These are phyloP conservation scores for Leccinellum rugosiceps DNA, from an alignment of 768 basidiomycete species.

Conservation along the genomic window DNA sequence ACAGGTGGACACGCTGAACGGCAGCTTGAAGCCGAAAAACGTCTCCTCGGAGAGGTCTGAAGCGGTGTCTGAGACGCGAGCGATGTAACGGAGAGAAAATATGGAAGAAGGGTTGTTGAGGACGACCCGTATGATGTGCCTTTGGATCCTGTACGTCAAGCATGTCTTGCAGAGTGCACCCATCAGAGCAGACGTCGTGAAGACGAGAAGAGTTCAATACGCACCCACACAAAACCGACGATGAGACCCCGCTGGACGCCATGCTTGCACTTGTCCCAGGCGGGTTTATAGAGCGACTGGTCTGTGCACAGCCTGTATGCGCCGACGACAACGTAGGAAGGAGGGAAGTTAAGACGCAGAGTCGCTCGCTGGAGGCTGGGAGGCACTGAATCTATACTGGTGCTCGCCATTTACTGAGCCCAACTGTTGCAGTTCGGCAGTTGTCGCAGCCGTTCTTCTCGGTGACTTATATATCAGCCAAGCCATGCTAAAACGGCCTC, in stretches of 20 bases:
- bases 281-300: constrained; percentile 60
- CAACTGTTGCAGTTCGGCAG: no score
- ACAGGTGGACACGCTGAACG: constrained; percentile 74
- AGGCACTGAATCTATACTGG: constrained; percentile 35
- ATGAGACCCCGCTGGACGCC: constrained; percentile 65
- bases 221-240: constrained; percentile 71
- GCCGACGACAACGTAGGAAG: constrained; percentile 82
- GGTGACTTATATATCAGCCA: neutral
- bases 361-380: constrained; percentile 48
- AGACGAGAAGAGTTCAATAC: constrained; percentile 12
- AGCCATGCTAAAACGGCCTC: neutral
- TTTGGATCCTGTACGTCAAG: constrained; percentile 71
- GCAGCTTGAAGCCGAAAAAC: constrained; percentile 61
- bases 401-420: neutral
- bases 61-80: constrained; percentile 28
- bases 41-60: constrained; percentile 42
- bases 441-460: no score
- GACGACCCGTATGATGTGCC: constrained; percentile 50
- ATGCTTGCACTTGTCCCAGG: constrained; percentile 84
- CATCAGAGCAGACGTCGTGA: neutral
- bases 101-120: constrained; percentile 26
- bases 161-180: constrained; percentile 42
- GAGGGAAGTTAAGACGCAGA: constrained; percentile 68
- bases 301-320: constrained; percentile 81
- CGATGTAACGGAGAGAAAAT: constrained; percentile 24